Conservation (phyloP, 257 asterid species). For the Sherardia arvensis region DNA sequence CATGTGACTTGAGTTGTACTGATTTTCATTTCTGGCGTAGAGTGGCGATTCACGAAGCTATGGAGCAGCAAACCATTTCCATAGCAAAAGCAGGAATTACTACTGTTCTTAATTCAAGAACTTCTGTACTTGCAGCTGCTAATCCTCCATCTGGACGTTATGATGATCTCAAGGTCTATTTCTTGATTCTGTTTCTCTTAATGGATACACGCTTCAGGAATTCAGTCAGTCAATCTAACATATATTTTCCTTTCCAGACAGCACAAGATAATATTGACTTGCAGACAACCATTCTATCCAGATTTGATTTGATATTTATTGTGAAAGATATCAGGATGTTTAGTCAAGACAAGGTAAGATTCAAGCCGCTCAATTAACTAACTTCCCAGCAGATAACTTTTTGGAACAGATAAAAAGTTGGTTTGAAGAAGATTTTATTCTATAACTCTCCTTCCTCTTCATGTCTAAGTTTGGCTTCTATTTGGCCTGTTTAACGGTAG, state of each 20-base stretch:
- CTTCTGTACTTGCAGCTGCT: conserved; percentile 99
- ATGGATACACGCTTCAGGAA: not conserved
- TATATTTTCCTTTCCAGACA: conserved; percentile 44
- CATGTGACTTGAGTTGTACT: conserved; percentile 13
- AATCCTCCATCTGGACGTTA: conserved; percentile 99
- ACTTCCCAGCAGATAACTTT: not conserved
- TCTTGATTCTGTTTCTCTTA: not conserved
- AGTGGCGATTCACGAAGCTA: conserved; percentile 99
- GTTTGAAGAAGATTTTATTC: not conserved
- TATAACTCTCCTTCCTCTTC: not conserved
- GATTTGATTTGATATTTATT: conserved; percentile 90
- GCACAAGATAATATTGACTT: conserved; percentile 98
- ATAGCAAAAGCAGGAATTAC: conserved; percentile 99
- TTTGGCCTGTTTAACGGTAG: not conserved
- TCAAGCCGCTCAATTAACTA: not conserved
- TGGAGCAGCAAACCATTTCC: conserved; percentile 99
- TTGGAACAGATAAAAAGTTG: too few species aligned
- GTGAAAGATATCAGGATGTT: conserved; percentile 90
- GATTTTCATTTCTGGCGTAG: conserved; percentile 30
- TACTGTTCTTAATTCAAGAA: conserved; percentile 97
- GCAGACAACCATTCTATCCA: conserved; percentile 97
- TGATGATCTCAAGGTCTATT: conserved; percentile 87
- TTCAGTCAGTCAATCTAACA: conserved; percentile 19
- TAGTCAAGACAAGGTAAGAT: conserved; percentile 82
- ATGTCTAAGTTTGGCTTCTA: not conserved